phyloP scores from a whole-genome alignment of 2,329 filamentous ascomycete species.

The Dryadomyces quercus-mongolicae region DNA sequence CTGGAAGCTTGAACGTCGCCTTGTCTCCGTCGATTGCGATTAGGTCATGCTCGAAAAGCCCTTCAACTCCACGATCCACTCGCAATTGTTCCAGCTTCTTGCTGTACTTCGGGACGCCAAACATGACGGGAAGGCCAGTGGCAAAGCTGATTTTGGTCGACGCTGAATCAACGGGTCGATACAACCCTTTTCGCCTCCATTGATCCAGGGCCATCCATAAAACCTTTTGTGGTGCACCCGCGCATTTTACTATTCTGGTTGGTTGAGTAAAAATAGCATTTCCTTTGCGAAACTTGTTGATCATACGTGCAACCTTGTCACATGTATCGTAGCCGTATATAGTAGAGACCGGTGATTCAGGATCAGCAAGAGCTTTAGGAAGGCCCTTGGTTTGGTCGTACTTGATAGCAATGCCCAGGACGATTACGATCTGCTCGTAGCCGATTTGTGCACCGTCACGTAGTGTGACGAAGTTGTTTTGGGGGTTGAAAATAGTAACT shows the following conservation, averaged over 20 bases:
- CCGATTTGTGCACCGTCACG: conserved; percentile 39
- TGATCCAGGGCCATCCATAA: conserved; percentile 51
- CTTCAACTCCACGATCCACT: conserved; percentile 41
- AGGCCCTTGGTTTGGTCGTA: conserved; percentile 40
- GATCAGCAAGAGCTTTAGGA: conserved; percentile 40
- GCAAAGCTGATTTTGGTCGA: conserved; percentile 41
- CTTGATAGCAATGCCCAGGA: conserved; percentile 41
- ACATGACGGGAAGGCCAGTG: conserved; percentile 44
- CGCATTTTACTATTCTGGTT: conserved; percentile 46
- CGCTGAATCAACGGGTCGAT: conserved; percentile 23
- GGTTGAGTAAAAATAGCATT: conserved; percentile 48
- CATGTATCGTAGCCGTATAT: conserved; percentile 45
- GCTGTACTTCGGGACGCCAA: conserved; percentile 48
- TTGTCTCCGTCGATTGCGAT: conserved; percentile 38
- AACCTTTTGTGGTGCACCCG: conserved; percentile 48
- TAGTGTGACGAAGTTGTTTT: conserved; percentile 43
- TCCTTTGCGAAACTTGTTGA: conserved; percentile 35
- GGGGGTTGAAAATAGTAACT: conserved; percentile 38
- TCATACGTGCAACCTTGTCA: conserved; percentile 37
- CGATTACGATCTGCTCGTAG: conserved; percentile 55
- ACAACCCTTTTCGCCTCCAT: conserved; percentile 42
- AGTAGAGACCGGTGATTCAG: conserved; percentile 35
- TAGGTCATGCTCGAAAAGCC: conserved; percentile 45
- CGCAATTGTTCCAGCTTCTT: conserved; percentile 40
- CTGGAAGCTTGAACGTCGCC: conserved; percentile 34